Evolutionary conservation across 371 early-diverging fungal species (phyloP).

Genomic region (Chytridium lagenaria): DNA sequence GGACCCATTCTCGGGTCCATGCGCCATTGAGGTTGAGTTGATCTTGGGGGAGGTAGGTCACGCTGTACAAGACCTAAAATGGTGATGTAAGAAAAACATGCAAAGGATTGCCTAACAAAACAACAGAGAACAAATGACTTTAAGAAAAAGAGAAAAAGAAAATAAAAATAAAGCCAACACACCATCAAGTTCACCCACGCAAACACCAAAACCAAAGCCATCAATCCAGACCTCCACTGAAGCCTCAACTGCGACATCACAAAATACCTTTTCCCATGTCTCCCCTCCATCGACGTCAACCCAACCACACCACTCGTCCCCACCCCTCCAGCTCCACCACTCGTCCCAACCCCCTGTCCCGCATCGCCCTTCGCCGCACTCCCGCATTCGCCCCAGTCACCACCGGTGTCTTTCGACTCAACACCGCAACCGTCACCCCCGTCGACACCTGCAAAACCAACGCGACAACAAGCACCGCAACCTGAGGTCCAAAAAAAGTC

Average conservation of each 20-base stretch:
- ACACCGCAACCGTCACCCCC: neutral
- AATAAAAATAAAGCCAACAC: conserved; percentile 2
- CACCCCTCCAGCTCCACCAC: neutral
- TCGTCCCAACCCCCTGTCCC: neutral
- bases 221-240: conserved; percentile 14
- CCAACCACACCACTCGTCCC: conserved; percentile 6
- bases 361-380: no score
- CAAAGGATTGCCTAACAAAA: neutral
- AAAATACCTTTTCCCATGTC: conserved; percentile 6
- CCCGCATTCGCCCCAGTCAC: no score
- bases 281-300: neutral
- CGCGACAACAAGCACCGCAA: neutral
- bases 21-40: neutral
- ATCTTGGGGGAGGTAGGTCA: conserved; percentile 8
- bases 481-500: conserved; percentile 16
- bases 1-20: conserved; percentile 13
- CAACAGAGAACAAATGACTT: neutral
- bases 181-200: conserved; percentile 6
- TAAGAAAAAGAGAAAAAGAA: neutral
- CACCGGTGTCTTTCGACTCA: neutral
- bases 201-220: conserved; percentile 6
- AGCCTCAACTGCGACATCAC: conserved; percentile 15
- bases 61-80: neutral
- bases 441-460: conserved; percentile 7
- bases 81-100: neutral